Conservation (phyloP, 2,329 filamentous ascomycete genomes). For the Hirsutella rhossiliensis region DNA sequence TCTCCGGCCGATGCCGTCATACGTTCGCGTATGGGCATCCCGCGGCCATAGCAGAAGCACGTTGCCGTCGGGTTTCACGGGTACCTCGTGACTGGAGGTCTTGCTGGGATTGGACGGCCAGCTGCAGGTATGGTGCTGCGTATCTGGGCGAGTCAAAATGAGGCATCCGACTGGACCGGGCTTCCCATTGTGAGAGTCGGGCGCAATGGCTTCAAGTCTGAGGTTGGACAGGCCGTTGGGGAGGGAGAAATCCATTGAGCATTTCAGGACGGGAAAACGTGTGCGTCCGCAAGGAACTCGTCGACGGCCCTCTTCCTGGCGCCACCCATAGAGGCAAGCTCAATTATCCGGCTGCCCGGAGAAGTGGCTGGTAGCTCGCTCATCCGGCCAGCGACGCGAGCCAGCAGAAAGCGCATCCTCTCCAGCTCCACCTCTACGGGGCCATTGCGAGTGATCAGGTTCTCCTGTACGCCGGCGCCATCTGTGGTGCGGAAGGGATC, state of each 20-base stretch:
- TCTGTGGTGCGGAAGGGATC: slow-evolving; percentile 23
- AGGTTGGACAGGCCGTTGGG: too few species aligned
- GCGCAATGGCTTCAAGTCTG: too few species aligned
- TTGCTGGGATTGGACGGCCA: too few species aligned
- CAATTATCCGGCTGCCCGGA: slow-evolving; percentile 7
- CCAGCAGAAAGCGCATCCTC: slow-evolving; percentile 51
- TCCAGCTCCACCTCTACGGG: slow-evolving; percentile 55
- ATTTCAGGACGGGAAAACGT: neutral
- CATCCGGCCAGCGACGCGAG: slow-evolving; percentile 44
- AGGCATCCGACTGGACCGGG: too few species aligned
- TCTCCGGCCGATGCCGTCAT: too few species aligned
- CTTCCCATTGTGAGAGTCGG: too few species aligned
- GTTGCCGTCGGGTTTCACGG: too few species aligned
- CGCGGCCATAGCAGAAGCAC: too few species aligned
- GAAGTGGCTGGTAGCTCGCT: slow-evolving; percentile 19
- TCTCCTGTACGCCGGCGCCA: slow-evolving; percentile 43
- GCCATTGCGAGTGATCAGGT: slow-evolving; percentile 53
- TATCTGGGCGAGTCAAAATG: too few species aligned
- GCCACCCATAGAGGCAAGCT: slow-evolving; percentile 22
- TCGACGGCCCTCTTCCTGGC: slow-evolving; percentile 31
- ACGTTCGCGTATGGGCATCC: too few species aligned
- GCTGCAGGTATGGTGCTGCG: too few species aligned
- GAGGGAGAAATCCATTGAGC: neutral
- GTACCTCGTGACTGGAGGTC: too few species aligned
- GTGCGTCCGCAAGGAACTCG: slow-evolving; percentile 21